Percentiles rank a stretch among this genome's conserved stretches.
These are phyloP conservation scores for Astrothelium macrocarpum DNA, from an alignment of 495 filamentous ascomycete species.

Conservation along the genomic window DNA sequence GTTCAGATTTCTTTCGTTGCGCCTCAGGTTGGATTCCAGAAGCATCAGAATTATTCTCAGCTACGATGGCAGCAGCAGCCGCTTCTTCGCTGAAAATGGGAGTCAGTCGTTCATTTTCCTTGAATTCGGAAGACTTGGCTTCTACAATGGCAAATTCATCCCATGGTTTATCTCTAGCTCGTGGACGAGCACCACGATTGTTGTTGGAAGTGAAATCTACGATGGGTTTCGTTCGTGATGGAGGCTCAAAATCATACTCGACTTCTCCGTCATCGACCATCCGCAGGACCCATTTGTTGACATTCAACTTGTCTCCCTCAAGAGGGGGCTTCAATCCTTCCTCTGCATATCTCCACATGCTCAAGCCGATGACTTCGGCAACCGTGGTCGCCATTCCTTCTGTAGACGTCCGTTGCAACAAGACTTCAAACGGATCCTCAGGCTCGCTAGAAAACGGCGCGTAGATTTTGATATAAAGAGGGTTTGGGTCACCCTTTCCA, in stretches of 20 bases:
- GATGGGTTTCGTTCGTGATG: conserved; percentile 69
- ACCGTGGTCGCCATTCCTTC: conserved; percentile 70
- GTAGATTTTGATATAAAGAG: conserved; percentile 78
- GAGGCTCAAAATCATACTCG: conserved; percentile 86
- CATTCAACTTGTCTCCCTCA: conserved; percentile 58
- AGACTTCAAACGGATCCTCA: conserved; percentile 63
- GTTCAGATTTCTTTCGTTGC: background rate
- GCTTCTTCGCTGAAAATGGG: conserved; percentile 58
- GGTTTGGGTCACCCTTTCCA: conserved; percentile 73
- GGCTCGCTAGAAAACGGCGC: conserved; percentile 68
- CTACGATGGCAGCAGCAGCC: conserved; percentile 34
- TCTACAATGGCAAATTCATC: conserved; percentile 89
- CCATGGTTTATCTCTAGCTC: conserved; percentile 72
- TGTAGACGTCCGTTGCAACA: conserved; percentile 60
- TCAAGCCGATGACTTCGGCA: conserved; percentile 80
- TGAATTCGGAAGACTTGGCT: conserved; percentile 65
- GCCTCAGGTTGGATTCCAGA: conserved; percentile 21
- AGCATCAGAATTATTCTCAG: conserved; percentile 37
- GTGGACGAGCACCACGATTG: conserved; percentile 57
- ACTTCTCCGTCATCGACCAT: conserved; percentile 97
- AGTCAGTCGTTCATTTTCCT: conserved; percentile 66
- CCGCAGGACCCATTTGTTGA: conserved; percentile 84
- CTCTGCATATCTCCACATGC: conserved; percentile 76
- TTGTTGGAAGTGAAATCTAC: conserved; percentile 86
- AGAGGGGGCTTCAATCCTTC: conserved; percentile 68